Percentiles rank a stretch among this genome's conserved stretches.
Evolutionary conservation across 495 filamentous ascomycete species (phyloP).

Genomic region (Evernia prunastri): DNA sequence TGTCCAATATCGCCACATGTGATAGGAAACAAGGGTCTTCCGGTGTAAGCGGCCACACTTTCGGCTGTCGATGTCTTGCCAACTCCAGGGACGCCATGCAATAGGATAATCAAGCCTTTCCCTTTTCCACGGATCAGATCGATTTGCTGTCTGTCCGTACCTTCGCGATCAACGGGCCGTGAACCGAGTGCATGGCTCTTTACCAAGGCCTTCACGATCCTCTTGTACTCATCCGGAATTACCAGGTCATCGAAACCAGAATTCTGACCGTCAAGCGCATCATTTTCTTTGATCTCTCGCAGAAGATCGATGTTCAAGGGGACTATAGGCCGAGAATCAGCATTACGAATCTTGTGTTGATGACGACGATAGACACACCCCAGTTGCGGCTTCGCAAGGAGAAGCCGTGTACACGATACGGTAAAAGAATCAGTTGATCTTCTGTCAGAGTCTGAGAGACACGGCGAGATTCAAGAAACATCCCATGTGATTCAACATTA

Average conservation of each 20-base stretch:
- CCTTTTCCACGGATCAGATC: constrained; percentile 35
- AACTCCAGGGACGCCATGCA: constrained; percentile 46
- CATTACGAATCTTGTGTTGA: not conserved
- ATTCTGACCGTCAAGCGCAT: not conserved
- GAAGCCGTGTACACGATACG: constrained; percentile 1
- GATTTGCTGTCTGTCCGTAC: not conserved
- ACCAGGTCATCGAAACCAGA: constrained; percentile 2
- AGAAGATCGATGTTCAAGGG: not conserved
- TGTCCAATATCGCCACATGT: constrained; percentile 27
- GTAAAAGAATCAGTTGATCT: not conserved
- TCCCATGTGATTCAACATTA: not conserved
- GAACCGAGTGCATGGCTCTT: not conserved
- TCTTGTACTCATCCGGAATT: constrained; percentile 5
- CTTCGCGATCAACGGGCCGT: not conserved
- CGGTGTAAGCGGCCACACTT: constrained; percentile 29
- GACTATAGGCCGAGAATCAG: not conserved
- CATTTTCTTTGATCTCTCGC: not conserved
- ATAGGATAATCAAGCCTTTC: constrained; percentile 45
- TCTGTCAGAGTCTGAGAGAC: not conserved
- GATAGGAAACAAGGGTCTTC: constrained; percentile 30
- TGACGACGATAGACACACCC: not conserved
- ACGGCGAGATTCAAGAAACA: not conserved
- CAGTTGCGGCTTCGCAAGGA: constrained; percentile 1
- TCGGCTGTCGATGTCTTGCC: constrained; percentile 38
- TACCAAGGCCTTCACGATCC: constrained; percentile 4